Conservation (phyloP, 2,329 filamentous ascomycete species). For the Elsinoe fawcettii region DNA sequence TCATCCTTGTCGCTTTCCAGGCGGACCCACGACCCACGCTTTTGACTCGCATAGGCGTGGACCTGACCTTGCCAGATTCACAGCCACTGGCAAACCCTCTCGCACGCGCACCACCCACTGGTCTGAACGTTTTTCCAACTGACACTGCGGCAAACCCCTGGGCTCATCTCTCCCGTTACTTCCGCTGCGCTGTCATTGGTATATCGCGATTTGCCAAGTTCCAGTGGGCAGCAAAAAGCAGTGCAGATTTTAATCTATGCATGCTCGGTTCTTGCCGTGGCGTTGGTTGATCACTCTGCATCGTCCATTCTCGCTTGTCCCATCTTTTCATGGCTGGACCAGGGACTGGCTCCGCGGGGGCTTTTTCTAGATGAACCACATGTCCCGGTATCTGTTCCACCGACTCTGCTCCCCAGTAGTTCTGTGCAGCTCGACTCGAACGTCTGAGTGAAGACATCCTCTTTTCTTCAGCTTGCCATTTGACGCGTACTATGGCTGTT, state of each 20-base stretch:
- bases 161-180: background rate
- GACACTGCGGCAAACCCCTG: background rate
- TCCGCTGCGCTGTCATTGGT: slow-evolving; percentile 2
- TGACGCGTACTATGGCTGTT: background rate
- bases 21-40: background rate
- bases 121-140: background rate
- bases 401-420: background rate
- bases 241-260: background rate
- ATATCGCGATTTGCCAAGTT: background rate
- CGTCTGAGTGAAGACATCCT: background rate
- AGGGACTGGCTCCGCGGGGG: background rate
- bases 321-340: background rate
- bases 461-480: too few species aligned
- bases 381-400: background rate
- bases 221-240: background rate
- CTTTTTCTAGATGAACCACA: background rate
- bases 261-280: background rate
- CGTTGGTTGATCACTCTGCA: background rate
- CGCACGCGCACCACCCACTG: background rate
- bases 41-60: background rate
- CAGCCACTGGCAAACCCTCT: background rate
- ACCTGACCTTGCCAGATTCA: background rate
- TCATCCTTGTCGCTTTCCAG: background rate
- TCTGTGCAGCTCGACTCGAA: background rate
- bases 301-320: background rate